Base-by-base conservation (phyloP, 768 basidiomycete genomes). In the Russula griseocarnosa region DNA sequence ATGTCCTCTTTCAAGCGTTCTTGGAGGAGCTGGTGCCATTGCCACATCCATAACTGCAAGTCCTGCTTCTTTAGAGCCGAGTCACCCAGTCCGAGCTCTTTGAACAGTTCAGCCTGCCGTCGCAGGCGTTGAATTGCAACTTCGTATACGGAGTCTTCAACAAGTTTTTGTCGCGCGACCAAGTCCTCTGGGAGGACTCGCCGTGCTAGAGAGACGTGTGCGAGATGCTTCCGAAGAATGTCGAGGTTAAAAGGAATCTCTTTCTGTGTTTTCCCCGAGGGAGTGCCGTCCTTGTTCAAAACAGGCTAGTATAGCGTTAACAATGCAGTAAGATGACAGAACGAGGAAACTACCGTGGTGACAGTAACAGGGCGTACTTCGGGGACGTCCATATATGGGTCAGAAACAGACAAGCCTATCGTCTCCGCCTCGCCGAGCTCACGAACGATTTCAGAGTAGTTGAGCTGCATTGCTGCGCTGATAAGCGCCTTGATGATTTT, bases 131-230 rank as follows among this genome's bases (percentile, higher is more conserved):
- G 83, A 3, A 84, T 79, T 0, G 93, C 92, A 40, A 91, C 86
- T 28, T 93, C 90, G 73, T 92, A 92, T 5, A 89, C 91, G 3
- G 91, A 90, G 50, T 87, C 83, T 74, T 96, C 94, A 5, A 95
- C 82, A 8, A 92, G 78, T 66, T 86, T 86, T 73, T 96, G 93
- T 1, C 93, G 88, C 0, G 84, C 78, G 18, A 82, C 76, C n/a
- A 86, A 73, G 67, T 93, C 88, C 61, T 86, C 82, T 0, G 84
- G 79, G 50, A 90, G 79, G 7, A 88, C 78, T 3, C 81, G 79
- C 40, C 86, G 83, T 2, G 87, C 84, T 58, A 87, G 79, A 8
- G 79, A 74, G n/a, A 88, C 79, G 63, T 84, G 76, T 3, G 82
- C 76, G 22, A 95, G 81, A 70, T 89, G 86, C 26, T 81, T 81